phyloP scores from a whole-genome alignment of 306 rosid species.

The Vigna mungo region DNA sequence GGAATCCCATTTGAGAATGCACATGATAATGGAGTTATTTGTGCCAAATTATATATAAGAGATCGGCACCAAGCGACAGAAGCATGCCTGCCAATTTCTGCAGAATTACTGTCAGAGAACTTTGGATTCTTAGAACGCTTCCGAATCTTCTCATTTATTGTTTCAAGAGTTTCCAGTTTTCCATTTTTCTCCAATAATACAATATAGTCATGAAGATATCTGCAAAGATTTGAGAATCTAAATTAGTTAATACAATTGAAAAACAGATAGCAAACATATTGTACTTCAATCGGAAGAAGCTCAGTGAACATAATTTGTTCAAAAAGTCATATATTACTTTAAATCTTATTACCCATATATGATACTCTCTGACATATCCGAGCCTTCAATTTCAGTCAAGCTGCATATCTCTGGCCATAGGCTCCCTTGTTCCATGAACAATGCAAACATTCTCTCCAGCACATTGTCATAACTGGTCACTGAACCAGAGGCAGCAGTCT shows the following conservation, averaged over 20 bases:
- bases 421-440: conserved; percentile 96
- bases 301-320: conserved; percentile 28
- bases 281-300: conserved; percentile 31
- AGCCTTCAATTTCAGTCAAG: conserved; percentile 79
- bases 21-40: conserved; percentile 64
- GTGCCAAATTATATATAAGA: conserved; percentile 78
- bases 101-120: conserved; percentile 72
- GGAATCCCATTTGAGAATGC: conserved; percentile 58
- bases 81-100: conserved; percentile 90
- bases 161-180: conserved; percentile 87
- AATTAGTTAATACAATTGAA: conserved; percentile 37
- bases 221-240: conserved; percentile 51
- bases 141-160: conserved; percentile 91
- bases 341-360: conserved; percentile 72
- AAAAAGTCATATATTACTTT: conserved; percentile 17
- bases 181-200: conserved; percentile 72
- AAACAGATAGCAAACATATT: conserved; percentile 19
- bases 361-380: conserved; percentile 70
- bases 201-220: conserved; percentile 87
- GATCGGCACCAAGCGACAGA: conserved; percentile 95
- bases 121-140: conserved; percentile 95
- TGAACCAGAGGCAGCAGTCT: conserved; percentile 55
- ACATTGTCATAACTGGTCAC: conserved; percentile 66
- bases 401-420: conserved; percentile 93
- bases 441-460: conserved; percentile 80